Evolutionary conservation across 2,329 filamentous ascomycete species (phyloP), one percentile per base, ranked within the genome.

Genomic region (Arthrobotrys sphaeroides): DNA sequence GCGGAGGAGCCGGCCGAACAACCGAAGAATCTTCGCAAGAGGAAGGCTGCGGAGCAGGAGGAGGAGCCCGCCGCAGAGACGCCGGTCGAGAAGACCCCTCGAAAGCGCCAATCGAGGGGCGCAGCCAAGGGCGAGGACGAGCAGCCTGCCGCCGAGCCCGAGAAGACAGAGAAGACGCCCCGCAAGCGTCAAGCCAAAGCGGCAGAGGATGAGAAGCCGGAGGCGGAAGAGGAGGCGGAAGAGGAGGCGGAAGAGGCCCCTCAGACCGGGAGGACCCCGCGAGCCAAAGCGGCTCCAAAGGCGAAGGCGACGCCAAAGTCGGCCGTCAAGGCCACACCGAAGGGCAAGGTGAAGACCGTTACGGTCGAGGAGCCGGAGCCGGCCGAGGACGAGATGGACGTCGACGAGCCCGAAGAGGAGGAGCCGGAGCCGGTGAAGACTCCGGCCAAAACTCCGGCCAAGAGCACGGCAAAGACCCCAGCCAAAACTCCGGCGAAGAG

Each of bases 71-170:
- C 67, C 22, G 38, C 47, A 10, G 53, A 66, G 20, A 77, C 78
- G 42, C 70, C 78, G 13, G 47, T 59, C 77, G 13, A 87, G 85
- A 73, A 61, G 16, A 36, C 69, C 2, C 42, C 61, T 22, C 31
- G 55, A 5, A 72, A 77, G 26, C 60, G 65, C 20, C 40, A 53
- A 20, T 53, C 61, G 13, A 68, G 24, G 28, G 22, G 20, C 1
- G 22, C 31, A 5, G 62, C 59, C 13, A 64, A 57, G 38, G 43
- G 47, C 2, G 59, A 47, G 10, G 53, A 20, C 4, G 65, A 31
- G 16, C 38, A 69, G n/a, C 13, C 24, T 13, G 53, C 13, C 3
- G 42, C 28, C 12, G 57, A 61, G 24, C 4, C 12, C 28, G 9
- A 45, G 33, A 45, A 62, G 57, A 53, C 51, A 20, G 24, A 20